Percentiles rank a stretch among this genome's conserved stretches.
phyloP scores from a whole-genome alignment of 1,284 basidiomycete species.

The Moniliophthora roreri region DNA sequence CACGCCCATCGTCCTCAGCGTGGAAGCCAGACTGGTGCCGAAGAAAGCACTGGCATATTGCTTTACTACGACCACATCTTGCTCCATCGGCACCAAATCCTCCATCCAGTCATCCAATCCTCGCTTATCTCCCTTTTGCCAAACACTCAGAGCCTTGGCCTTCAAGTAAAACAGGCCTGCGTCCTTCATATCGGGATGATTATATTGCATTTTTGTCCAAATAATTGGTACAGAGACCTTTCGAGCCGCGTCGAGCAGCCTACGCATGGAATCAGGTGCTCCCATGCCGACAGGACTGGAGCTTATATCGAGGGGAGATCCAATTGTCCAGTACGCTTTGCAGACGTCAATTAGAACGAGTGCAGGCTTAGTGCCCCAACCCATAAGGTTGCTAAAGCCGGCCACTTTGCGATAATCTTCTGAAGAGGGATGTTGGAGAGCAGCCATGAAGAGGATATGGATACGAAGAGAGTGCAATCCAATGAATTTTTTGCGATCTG shows the following conservation, averaged over 20 bases:
- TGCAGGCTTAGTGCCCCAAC: conserved; percentile 15
- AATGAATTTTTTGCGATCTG: too few species aligned
- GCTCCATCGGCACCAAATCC: conserved; percentile 8
- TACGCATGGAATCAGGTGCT: conserved; percentile 14
- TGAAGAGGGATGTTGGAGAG: not conserved
- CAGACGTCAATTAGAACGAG: conserved; percentile 19
- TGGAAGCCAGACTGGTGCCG: conserved; percentile 13
- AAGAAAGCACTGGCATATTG: conserved; percentile 20
- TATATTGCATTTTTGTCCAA: conserved; percentile 18
- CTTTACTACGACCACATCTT: conserved; percentile 14
- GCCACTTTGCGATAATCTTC: conserved; percentile 10
- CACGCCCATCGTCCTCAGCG: conserved; percentile 12
- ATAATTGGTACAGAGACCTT: conserved; percentile 12
- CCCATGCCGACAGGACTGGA: conserved; percentile 10
- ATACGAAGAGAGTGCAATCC: not conserved
- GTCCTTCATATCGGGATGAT: conserved; percentile 16
- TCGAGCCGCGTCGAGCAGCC: conserved; percentile 14
- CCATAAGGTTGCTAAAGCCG: conserved; percentile 18
- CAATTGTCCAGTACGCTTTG: conserved; percentile 16
- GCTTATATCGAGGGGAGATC: conserved; percentile 16
- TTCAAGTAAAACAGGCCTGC: conserved; percentile 18
- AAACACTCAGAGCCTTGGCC: conserved; percentile 15
- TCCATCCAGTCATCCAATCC: conserved; percentile 13
- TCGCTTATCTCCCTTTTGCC: conserved; percentile 15
- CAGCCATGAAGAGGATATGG: conserved; percentile 1